Conservation (phyloP, 768 basidiomycete genomes). For the Hypholoma sublateritium region DNA sequence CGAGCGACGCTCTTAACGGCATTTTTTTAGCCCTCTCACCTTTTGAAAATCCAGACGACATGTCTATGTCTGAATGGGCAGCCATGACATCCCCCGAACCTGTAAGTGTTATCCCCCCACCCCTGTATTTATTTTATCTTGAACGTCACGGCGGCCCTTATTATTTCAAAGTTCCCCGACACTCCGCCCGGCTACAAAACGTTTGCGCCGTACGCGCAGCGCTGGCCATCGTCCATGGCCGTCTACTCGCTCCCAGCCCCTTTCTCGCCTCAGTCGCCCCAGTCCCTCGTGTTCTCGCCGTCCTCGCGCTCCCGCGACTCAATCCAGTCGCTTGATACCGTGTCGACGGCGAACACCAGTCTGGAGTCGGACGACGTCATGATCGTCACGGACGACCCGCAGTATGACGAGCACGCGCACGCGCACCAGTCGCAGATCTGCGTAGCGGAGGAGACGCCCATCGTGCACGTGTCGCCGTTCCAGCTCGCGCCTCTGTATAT, state of each 20-base stretch:
- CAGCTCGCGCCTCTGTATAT: constrained; percentile 19
- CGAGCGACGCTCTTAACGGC: background rate
- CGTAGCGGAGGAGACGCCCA: constrained; percentile 30
- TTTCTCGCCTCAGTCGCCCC: constrained; percentile 13
- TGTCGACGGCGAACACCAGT: constrained; percentile 22
- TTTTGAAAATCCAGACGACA: constrained; percentile 2
- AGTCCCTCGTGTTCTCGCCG: constrained; percentile 16
- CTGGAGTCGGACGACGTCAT: constrained; percentile 29
- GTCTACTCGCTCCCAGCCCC: constrained; percentile 6
- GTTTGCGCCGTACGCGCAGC: constrained; percentile 17
- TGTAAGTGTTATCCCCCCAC: constrained; percentile 12
- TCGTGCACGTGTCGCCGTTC: constrained; percentile 34
- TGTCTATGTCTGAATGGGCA: constrained; percentile 14
- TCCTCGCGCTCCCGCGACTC: constrained; percentile 25
- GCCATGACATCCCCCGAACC: constrained; percentile 10
- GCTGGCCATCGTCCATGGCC: constrained; percentile 16
- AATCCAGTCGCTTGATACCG: constrained; percentile 14
- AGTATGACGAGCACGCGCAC: constrained; percentile 39
- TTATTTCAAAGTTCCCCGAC: constrained; percentile 13
- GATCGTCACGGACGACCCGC: constrained; percentile 39
- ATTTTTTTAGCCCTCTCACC: background rate
- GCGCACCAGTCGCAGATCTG: constrained; percentile 39
- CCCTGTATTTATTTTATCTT: background rate
- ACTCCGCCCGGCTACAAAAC: constrained; percentile 10
- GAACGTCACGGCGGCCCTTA: background rate